Percentiles rank a stretch among this genome's conserved stretches.
Evolutionary conservation across 2,329 filamentous ascomycete species (phyloP).

Genomic region (Leptodontidium sp.): DNA sequence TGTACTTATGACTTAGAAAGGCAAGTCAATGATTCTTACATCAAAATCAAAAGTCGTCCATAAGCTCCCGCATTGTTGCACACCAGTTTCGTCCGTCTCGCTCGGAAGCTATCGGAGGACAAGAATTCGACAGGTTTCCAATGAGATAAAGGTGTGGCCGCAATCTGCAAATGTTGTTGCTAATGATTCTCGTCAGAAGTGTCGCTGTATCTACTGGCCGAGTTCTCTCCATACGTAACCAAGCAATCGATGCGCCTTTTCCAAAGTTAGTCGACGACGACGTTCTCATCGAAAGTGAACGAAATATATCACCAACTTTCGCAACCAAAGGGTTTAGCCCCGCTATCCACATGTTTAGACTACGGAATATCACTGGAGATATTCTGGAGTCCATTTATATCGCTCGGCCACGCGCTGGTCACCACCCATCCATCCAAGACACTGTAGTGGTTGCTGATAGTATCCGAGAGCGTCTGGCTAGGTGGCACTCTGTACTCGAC

Average conservation of each 20-base stretch:
- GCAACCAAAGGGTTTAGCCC: neutral
- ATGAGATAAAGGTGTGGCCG: neutral
- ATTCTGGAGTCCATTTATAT: conserved; percentile 9
- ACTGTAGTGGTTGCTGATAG: neutral
- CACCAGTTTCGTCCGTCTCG: too few relatives aligned
- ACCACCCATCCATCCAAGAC: neutral
- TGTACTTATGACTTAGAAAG: conserved; percentile 2
- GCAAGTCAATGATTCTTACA: neutral
- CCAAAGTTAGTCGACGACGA: neutral
- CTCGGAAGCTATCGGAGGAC: too few relatives aligned
- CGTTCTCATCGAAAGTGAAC: neutral
- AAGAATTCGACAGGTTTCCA: too few relatives aligned
- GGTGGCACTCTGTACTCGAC: neutral
- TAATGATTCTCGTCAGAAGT: neutral
- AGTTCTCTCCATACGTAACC: conserved; percentile 1
- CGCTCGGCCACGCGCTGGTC: neutral
- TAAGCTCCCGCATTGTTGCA: too few relatives aligned
- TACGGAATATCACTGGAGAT: neutral
- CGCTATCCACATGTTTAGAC: neutral
- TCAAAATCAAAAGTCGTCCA: too few relatives aligned
- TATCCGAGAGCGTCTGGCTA: conserved; percentile 1
- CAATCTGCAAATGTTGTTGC: neutral
- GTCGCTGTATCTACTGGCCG: conserved; percentile 6
- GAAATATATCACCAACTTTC: neutral
- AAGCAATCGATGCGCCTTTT: conserved; percentile 3